phyloP scores from a whole-genome alignment of 2,329 filamentous ascomycete genomes.

The Apiospora hydei region DNA sequence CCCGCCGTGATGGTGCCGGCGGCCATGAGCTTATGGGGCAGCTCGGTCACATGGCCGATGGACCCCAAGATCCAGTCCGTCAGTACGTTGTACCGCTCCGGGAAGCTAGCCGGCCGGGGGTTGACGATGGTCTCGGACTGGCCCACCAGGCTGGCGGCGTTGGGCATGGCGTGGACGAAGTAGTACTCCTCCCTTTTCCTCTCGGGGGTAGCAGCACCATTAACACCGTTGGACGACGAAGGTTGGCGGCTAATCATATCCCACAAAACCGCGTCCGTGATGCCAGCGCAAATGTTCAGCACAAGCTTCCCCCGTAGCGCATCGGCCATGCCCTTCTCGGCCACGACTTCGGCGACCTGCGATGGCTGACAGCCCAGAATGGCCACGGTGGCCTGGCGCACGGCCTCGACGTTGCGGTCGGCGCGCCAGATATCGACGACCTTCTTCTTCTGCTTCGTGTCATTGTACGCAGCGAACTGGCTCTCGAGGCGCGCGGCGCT shows the following conservation, averaged over 20 bases:
- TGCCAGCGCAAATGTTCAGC: constrained; percentile 81
- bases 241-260: constrained; percentile 40
- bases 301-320: constrained; percentile 82
- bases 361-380: constrained; percentile 84
- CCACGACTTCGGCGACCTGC: constrained; percentile 73
- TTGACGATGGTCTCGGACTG: constrained; percentile 84
- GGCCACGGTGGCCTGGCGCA: constrained; percentile 73
- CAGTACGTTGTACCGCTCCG: constrained; percentile 45
- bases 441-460: constrained; percentile 57
- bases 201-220: constrained; percentile 53
- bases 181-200: constrained; percentile 60
- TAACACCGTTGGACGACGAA: constrained; percentile 46
- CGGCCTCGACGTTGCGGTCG: constrained; percentile 73
- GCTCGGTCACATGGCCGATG: constrained; percentile 73
- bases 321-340: constrained; percentile 70
- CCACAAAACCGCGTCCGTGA: constrained; percentile 71
- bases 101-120: constrained; percentile 50
- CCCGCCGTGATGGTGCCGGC: constrained; percentile 77
- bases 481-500: constrained; percentile 61
- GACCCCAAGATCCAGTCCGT: constrained; percentile 79
- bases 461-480: constrained; percentile 36
- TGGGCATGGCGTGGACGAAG: constrained; percentile 83
- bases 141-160: constrained; percentile 79
- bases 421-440: constrained; percentile 70
- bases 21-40: constrained; percentile 74